Percentiles rank a stretch among this genome's conserved stretches.
Evolutionary conservation across 257 asterid species (phyloP).

Genomic region (Jacaranda copaia): DNA sequence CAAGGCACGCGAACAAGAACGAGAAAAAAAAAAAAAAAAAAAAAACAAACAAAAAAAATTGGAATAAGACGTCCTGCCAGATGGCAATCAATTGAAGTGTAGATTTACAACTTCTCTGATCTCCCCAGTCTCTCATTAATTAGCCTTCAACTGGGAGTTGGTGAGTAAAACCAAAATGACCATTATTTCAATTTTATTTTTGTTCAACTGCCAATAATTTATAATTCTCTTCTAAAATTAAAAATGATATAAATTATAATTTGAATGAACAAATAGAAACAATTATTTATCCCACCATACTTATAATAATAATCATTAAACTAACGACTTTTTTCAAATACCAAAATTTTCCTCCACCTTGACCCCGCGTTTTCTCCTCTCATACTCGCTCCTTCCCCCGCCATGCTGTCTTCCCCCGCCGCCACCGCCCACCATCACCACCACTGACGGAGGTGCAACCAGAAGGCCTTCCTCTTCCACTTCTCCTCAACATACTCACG

Average conservation of each 20-base stretch:
- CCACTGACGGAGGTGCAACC: conserved; percentile 42
- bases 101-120: background rate
- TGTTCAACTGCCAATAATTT: background rate
- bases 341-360: conserved; percentile 31
- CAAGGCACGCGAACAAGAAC: no score
- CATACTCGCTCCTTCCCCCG: conserved; percentile 17
- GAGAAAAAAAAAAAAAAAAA: no score
- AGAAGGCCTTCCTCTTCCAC: background rate
- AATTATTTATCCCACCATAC: background rate
- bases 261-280: background rate
- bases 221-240: background rate
- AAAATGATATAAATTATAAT: background rate
- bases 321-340: conserved; percentile 34
- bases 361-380: conserved; percentile 45
- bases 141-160: background rate
- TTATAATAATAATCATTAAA: background rate
- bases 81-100: background rate
- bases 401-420: conserved; percentile 41
- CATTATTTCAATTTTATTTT: background rate
- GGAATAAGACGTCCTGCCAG: background rate
- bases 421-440: conserved; percentile 41
- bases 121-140: background rate
- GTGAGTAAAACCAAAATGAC: background rate
- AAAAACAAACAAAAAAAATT: no score
- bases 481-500: background rate